Evolutionary conservation across 1,284 basidiomycete species (phyloP).

Genomic region (Amylostereum areolatum): DNA sequence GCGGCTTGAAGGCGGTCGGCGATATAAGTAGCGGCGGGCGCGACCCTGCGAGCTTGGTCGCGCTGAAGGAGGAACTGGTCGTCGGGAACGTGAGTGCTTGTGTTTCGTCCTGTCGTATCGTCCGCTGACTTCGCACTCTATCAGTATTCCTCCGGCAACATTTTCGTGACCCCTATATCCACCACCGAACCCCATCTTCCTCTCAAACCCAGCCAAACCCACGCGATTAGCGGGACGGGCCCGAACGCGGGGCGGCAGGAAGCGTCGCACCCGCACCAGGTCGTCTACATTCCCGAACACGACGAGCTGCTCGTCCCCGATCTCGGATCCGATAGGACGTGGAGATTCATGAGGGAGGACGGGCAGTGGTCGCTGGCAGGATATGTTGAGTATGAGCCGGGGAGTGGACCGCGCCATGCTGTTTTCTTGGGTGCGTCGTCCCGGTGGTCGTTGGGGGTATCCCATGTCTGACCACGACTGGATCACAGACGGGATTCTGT

Average conservation of each 20-base stretch:
- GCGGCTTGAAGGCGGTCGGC: conserved; percentile 39
- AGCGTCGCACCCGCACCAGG: conserved; percentile 65
- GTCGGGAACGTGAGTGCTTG: conserved; percentile 58
- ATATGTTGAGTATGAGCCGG: conserved; percentile 39
- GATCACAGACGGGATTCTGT: conserved; percentile 45
- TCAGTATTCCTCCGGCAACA: conserved; percentile 57
- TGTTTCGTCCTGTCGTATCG: not conserved
- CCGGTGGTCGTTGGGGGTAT: not conserved
- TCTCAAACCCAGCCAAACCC: conserved; percentile 9
- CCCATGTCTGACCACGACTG: conserved; percentile 9
- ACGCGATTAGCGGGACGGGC: conserved; percentile 39
- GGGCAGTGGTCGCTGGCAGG: conserved; percentile 38
- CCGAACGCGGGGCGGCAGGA: conserved; percentile 59
- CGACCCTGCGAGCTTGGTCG: conserved; percentile 54
- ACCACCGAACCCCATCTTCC: conserved; percentile 37
- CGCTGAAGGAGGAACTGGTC: conserved; percentile 44
- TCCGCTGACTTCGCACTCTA: not conserved
- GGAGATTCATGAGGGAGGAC: conserved; percentile 39
- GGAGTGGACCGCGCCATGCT: conserved; percentile 66
- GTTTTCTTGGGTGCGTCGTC: conserved; percentile 46
- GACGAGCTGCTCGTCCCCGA: conserved; percentile 66
- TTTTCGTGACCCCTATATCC: conserved; percentile 47
- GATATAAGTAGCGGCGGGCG: conserved; percentile 46
- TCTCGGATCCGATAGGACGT: conserved; percentile 63
- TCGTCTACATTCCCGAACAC: conserved; percentile 33